These are phyloP conservation scores for Trametes pubescens DNA, from an alignment of 1,284 basidiomycete genomes.

Conservation along the genomic window DNA sequence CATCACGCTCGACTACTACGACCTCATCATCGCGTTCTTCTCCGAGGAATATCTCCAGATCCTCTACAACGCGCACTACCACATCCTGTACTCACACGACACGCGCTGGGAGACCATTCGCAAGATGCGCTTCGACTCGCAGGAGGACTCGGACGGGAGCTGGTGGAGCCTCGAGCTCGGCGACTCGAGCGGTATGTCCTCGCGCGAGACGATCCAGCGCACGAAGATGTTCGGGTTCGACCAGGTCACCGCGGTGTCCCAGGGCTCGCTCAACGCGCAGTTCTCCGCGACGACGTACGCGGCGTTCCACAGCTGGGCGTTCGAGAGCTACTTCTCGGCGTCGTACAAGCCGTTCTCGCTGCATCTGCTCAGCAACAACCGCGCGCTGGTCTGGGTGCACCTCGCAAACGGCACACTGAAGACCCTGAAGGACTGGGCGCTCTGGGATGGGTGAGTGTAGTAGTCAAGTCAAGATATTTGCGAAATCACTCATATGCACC, in stretches of 20 bases:
- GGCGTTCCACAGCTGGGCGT: slow-evolving; percentile 33
- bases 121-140: slow-evolving; percentile 16
- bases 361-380: slow-evolving; percentile 38
- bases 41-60: slow-evolving; percentile 41
- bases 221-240: slow-evolving; percentile 43
- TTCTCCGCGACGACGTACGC: slow-evolving; percentile 36
- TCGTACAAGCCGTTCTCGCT: slow-evolving; percentile 39
- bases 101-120: slow-evolving; percentile 29
- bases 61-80: slow-evolving; percentile 38
- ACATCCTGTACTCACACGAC: slow-evolving; percentile 40
- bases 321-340: slow-evolving; percentile 38
- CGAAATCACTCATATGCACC: background rate
- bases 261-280: slow-evolving; percentile 41
- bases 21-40: slow-evolving; percentile 39
- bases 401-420: slow-evolving; percentile 37
- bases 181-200: slow-evolving; percentile 23
- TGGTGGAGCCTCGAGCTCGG: slow-evolving; percentile 24
- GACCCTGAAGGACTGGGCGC: slow-evolving; percentile 35
- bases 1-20: slow-evolving; percentile 31
- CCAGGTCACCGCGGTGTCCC: slow-evolving; percentile 43
- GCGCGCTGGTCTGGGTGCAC: slow-evolving; percentile 41
- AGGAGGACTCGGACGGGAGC: slow-evolving; percentile 22
- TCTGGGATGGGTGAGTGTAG: slow-evolving; percentile 32
- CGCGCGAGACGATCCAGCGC: slow-evolving; percentile 37
- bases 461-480: background rate